A percentile compares a stretch with the other conserved stretches of the same genome.
Conservation (phyloP, 2,329 filamentous ascomycete genomes). For the Cercospora sp. region DNA sequence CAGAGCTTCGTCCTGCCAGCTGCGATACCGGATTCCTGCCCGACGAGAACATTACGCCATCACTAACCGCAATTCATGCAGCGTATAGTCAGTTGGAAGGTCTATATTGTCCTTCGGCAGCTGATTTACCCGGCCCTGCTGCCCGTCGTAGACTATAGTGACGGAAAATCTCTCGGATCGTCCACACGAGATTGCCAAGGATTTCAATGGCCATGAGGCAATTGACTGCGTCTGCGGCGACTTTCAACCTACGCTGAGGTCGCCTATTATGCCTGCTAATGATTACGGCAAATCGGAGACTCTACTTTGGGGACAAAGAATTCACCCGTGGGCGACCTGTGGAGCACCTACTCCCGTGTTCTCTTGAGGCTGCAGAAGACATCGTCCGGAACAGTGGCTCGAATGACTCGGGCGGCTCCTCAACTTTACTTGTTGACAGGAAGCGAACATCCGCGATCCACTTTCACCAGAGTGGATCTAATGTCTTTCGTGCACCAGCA, state of each 20-base stretch:
- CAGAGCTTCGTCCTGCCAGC: background rate
- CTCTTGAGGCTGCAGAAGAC: background rate
- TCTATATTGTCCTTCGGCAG: background rate
- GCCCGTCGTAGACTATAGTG: background rate
- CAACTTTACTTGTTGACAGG: background rate
- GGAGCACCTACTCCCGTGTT: background rate
- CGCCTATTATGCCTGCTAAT: background rate
- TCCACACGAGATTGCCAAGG: background rate
- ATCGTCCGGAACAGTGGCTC: background rate
- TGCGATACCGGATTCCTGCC: background rate
- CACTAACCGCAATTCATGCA: background rate
- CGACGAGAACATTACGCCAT: background rate
- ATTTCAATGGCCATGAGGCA: background rate
- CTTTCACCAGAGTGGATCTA: background rate
- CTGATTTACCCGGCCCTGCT: background rate
- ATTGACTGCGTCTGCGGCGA: background rate
- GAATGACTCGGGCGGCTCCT: background rate
- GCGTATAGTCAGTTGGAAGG: background rate
- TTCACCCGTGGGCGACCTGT: background rate
- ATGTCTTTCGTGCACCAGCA: slow-evolving; percentile 8
- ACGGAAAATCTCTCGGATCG: background rate
- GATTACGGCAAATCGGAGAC: background rate
- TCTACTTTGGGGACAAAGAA: background rate
- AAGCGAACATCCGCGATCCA: background rate
- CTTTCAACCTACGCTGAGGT: background rate